These are phyloP conservation scores for Acaromyces ingoldii DNA, from an alignment of 1,284 basidiomycete genomes.

Conservation along the genomic window DNA sequence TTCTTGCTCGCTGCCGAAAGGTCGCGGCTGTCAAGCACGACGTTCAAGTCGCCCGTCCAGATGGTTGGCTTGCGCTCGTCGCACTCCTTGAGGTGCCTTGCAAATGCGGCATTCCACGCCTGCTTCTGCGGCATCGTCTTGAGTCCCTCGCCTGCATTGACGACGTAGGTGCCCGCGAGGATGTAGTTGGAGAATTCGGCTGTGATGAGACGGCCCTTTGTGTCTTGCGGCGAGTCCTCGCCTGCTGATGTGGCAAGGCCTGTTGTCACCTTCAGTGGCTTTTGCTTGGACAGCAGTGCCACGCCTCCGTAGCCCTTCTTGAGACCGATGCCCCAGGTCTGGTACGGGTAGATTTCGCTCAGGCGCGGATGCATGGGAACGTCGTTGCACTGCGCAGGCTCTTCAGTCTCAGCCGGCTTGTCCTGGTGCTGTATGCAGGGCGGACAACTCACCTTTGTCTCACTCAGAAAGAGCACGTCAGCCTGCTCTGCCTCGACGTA, in stretches of 20 bases:
- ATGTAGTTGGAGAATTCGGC: conserved; percentile 71
- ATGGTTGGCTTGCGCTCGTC: conserved; percentile 76
- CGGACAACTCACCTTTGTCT: conserved; percentile 43
- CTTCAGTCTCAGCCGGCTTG: background rate
- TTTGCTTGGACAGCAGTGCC: conserved; percentile 71
- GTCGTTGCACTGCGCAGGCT: conserved; percentile 19
- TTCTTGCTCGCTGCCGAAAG: conserved; percentile 52
- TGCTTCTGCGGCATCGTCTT: conserved; percentile 55
- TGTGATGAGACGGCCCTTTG: conserved; percentile 56
- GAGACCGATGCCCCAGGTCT: conserved; percentile 47
- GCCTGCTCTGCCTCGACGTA: conserved; percentile 48
- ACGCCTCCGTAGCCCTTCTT: conserved; percentile 62
- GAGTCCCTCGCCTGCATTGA: conserved; percentile 74
- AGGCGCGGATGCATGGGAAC: conserved; percentile 34
- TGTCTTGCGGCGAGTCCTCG: background rate
- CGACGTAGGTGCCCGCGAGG: conserved; percentile 75
- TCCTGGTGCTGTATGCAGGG: too few relatives aligned
- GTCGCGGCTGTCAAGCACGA: conserved; percentile 58
- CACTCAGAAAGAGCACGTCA: conserved; percentile 41
- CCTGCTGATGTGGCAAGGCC: conserved; percentile 1
- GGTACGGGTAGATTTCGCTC: conserved; percentile 35
- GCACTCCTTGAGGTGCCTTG: conserved; percentile 64
- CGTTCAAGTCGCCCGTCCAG: conserved; percentile 84
- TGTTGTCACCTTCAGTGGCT: conserved; percentile 57
- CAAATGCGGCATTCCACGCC: conserved; percentile 48